Conservation (phyloP, 768 basidiomycete species). For the Xerocomus spinulosus region DNA sequence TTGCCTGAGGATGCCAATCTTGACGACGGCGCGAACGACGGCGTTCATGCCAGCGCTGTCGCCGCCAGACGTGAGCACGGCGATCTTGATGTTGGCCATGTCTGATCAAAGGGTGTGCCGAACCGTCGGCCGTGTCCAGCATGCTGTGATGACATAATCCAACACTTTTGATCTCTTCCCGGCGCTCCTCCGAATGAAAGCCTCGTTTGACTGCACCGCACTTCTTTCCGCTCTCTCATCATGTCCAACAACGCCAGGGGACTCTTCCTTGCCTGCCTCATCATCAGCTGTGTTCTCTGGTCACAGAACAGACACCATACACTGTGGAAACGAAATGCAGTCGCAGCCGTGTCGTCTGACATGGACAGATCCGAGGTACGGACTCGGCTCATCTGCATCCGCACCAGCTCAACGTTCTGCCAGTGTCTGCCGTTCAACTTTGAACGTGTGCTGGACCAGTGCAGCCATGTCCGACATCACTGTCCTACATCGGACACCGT, state of each 20-base stretch:
- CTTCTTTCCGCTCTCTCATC: background rate
- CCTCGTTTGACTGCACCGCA: background rate
- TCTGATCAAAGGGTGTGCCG: too few species aligned
- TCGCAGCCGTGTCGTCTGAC: too few species aligned
- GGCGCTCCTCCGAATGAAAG: background rate
- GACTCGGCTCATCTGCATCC: background rate
- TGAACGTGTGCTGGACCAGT: slow-evolving; percentile 49
- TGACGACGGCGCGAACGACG: slow-evolving; percentile 89
- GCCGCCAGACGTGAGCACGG: slow-evolving; percentile 92
- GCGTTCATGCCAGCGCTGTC: slow-evolving; percentile 99
- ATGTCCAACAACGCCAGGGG: slow-evolving; percentile 49
- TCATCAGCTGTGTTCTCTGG: slow-evolving; percentile 61
- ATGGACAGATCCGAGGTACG: slow-evolving; percentile 4
- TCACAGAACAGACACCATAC: slow-evolving; percentile 50
- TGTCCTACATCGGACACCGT: slow-evolving; percentile 62
- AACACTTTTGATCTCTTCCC: background rate
- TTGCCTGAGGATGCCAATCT: slow-evolving; percentile 86
- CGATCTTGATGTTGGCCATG: slow-evolving; percentile 66
- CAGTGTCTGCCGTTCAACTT: slow-evolving; percentile 67
- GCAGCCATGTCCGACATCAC: slow-evolving; percentile 52
- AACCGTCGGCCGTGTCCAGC: too few species aligned
- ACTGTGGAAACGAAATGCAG: slow-evolving; percentile 17
- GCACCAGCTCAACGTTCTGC: background rate
- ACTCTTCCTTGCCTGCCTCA: slow-evolving; percentile 48
- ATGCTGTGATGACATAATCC: background rate